Base-by-base conservation (phyloP, 2,329 filamentous ascomycete genomes). In the Fusarium sp. region DNA sequence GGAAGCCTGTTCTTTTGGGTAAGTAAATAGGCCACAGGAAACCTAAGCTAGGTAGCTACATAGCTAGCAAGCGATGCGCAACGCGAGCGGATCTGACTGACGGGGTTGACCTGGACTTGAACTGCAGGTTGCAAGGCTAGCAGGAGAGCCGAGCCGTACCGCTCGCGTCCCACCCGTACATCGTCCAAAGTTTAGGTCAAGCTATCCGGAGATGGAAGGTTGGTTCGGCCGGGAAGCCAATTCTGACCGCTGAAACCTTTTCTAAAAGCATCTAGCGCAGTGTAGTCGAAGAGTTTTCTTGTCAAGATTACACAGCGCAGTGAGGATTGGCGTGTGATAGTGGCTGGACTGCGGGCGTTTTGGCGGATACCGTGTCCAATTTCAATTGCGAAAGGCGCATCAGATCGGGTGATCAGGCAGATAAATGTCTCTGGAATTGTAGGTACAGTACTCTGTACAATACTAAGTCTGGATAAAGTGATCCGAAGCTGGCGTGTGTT, bases 101-200 rank as follows among this genome's bases (percentile, higher is more conserved):
- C 59, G 70, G 65, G 46, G 58, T 48, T 40, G 34, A 45, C 51
- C 41, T 56, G 43, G 42, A 56, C 60, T 63, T 40, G 27, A 18
- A 23, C 54, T 58, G 68, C 42, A 71, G 59, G 68, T 57, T 69
- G 61, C 60, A 69, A 59, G 65, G 65, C 65, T 71, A 72, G 61
- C 21, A 71, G 50, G 66, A 61, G 72, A 69, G 59, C 63, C 71
- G 67, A 74, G 72, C 72, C 68, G 72, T 68, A 71, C 67, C 68
- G 64, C 68, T 71, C 62, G 54, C 63, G 54, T 64, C 68, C 68
- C 68, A 66, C 43, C 55, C 55, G 66, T 63, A 60, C 63, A 68
- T 55, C 49, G 64, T 53, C 55, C 64, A 68, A 61, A 68, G 59
- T 58, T 61, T 69, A 68, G 58, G 42, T 63, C 40, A 25, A 40